Percentiles rank a stretch among this genome's conserved stretches.
Conservation (phyloP, 2,329 filamentous ascomycete species). For the Pyricularia sp. region DNA sequence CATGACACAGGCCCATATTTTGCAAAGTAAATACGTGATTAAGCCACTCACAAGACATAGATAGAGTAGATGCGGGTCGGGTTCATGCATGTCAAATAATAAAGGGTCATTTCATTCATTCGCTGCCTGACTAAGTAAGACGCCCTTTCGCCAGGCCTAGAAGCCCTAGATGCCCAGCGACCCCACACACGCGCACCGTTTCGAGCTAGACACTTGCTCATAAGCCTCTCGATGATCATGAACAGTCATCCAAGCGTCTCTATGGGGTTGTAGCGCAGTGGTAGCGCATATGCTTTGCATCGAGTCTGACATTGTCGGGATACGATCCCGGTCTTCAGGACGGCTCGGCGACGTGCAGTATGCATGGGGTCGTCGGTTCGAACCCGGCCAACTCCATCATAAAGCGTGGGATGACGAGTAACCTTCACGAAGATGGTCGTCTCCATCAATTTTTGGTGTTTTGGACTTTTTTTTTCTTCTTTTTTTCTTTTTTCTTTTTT, state of each 20-base stretch:
- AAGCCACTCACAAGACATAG: not conserved
- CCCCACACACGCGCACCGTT: not conserved
- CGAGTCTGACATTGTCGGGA: not conserved
- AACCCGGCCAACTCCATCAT: not conserved
- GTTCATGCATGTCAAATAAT: not conserved
- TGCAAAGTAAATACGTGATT: not conserved
- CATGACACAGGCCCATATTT: too few species aligned
- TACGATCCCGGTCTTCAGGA: not conserved
- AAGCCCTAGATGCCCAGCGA: not conserved
- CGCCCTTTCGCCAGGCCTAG: not conserved
- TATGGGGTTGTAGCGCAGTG: not conserved
- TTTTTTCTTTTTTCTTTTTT: not conserved
- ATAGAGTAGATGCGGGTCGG: not conserved
- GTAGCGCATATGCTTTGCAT: not conserved
- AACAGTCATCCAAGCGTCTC: not conserved
- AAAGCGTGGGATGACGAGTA: not conserved
- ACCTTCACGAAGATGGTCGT: not conserved
- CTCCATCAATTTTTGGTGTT: not conserved
- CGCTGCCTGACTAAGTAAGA: not conserved
- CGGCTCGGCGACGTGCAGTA: not conserved
- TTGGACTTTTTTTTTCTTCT: not conserved
- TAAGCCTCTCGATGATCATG: not conserved
- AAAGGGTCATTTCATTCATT: not conserved
- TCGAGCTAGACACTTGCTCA: not conserved
- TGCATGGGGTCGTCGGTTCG: constrained; percentile 2